A percentile compares a stretch with the other conserved stretches of the same genome.
Conservation (phyloP, 768 basidiomycete species). For the Saitozyma podzolica region DNA sequence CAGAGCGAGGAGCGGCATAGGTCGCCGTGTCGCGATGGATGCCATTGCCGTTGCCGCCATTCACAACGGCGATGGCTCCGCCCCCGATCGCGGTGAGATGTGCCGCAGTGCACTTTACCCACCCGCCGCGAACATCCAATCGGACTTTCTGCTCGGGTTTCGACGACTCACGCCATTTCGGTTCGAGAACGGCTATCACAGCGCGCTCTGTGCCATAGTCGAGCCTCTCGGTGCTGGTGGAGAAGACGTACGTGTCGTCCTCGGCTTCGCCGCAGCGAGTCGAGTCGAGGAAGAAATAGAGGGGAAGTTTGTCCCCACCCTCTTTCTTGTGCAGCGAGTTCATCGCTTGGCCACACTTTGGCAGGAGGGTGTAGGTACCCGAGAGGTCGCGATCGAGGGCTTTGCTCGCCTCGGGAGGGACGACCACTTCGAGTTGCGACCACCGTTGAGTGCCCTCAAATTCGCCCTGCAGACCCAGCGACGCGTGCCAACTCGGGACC, state of each 20-base stretch:
- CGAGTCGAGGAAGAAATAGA: conserved; percentile 77
- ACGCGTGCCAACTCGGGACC: conserved; percentile 81
- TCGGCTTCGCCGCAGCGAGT: conserved; percentile 71
- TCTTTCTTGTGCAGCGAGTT: conserved; percentile 73
- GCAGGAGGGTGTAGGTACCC: conserved; percentile 73
- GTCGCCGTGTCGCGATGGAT: conserved; percentile 54
- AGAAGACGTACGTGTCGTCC: conserved; percentile 82
- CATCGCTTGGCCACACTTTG: conserved; percentile 87
- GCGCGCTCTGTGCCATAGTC: conserved; percentile 81
- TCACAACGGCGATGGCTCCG: conserved; percentile 28
- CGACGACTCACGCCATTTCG: conserved; percentile 72
- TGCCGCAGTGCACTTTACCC: conserved; percentile 61
- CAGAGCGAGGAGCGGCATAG: conserved; percentile 65
- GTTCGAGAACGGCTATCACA: conserved; percentile 69
- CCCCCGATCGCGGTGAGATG: conserved; percentile 57
- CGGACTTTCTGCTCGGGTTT: conserved; percentile 57
- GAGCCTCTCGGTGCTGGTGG: conserved; percentile 70
- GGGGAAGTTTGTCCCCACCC: conserved; percentile 9
- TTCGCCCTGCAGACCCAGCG: conserved; percentile 71
- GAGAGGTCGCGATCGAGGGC: conserved; percentile 76
- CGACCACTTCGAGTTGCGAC: conserved; percentile 66
- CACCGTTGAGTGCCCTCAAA: conserved; percentile 70
- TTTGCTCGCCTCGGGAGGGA: conserved; percentile 55
- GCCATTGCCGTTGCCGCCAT: neutral
- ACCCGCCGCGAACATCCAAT: conserved; percentile 66